Evolutionary conservation across 2,329 filamentous ascomycete genomes (phyloP).

Genomic region (Fusarium drepaniforme): DNA sequence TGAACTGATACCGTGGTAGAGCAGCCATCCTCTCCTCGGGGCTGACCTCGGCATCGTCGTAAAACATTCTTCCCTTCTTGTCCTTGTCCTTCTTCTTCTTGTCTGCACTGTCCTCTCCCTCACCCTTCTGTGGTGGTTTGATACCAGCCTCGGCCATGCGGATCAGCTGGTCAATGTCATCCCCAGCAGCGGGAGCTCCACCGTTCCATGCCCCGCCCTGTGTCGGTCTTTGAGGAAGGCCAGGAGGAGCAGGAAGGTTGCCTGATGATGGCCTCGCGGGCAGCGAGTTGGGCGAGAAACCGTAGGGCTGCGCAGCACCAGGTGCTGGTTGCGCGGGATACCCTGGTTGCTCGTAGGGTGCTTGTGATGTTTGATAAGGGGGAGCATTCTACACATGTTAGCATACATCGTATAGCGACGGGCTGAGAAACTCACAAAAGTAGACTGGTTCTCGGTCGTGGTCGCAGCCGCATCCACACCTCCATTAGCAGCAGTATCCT

Average conservation of each 20-base stretch:
- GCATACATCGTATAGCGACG: neutral
- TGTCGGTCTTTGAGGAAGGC: conserved; percentile 59
- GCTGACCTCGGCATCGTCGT: conserved; percentile 82
- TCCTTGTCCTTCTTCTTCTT: conserved; percentile 80
- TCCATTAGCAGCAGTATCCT: conserved; percentile 66
- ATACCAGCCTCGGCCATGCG: conserved; percentile 74
- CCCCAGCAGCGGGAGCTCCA: conserved; percentile 53
- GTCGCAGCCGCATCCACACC: conserved; percentile 50
- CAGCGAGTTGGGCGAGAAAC: conserved; percentile 57
- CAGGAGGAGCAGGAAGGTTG: conserved; percentile 52
- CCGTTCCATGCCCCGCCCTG: conserved; percentile 49
- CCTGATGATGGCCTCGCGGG: conserved; percentile 59
- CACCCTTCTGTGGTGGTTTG: conserved; percentile 57
- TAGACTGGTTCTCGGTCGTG: conserved; percentile 60
- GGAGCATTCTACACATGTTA: conserved; percentile 52
- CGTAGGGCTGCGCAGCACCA: conserved; percentile 42
- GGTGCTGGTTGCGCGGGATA: conserved; percentile 40
- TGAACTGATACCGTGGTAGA: conserved; percentile 80
- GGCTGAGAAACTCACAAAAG: conserved; percentile 66
- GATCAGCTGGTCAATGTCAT: conserved; percentile 75
- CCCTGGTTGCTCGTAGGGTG: conserved; percentile 39
- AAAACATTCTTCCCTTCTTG: conserved; percentile 80
- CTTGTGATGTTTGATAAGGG: conserved; percentile 50
- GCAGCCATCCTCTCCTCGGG: conserved; percentile 91
- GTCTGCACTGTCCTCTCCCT: conserved; percentile 53